Conservation (phyloP, 1,284 basidiomycete genomes). For the Marasmius tenuissimus region DNA sequence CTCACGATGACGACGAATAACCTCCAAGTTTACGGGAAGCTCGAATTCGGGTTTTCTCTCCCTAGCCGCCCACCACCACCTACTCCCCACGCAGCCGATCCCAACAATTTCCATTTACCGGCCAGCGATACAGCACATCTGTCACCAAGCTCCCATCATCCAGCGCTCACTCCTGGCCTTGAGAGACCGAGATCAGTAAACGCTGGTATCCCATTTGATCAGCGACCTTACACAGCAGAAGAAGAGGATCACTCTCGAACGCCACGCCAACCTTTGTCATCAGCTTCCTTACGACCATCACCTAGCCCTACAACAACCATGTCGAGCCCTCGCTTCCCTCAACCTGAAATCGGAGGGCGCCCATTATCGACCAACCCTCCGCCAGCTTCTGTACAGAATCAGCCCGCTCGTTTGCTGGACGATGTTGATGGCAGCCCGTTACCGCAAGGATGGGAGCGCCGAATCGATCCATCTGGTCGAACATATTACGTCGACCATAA, state of each 20-base stretch:
- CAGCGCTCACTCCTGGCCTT: conserved; percentile 10
- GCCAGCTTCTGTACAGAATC: not conserved
- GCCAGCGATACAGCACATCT: conserved; percentile 29
- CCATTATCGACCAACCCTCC: conserved; percentile 8
- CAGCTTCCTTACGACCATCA: conserved; percentile 32
- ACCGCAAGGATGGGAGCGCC: conserved; percentile 91
- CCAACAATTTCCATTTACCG: conserved; percentile 33
- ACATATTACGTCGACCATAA: conserved; percentile 94
- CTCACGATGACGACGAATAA: conserved; percentile 88
- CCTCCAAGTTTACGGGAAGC: conserved; percentile 83
- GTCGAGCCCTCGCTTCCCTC: conserved; percentile 35
- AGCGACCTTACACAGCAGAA: conserved; percentile 11
- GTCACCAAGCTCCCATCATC: conserved; percentile 21
- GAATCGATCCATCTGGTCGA: conserved; percentile 84
- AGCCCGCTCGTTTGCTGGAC: conserved; percentile 47
- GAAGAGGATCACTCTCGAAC: conserved; percentile 25
- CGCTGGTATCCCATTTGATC: conserved; percentile 18
- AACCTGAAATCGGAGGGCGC: conserved; percentile 29
- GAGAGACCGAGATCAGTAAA: conserved; percentile 11
- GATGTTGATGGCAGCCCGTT: conserved; percentile 64
- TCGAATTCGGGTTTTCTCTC: conserved; percentile 76
- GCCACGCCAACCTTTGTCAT: conserved; percentile 19
- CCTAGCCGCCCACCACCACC: conserved; percentile 31
- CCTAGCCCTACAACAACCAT: conserved; percentile 20
- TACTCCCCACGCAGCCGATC: conserved; percentile 27